Conservation (phyloP, 495 filamentous ascomycete species). For the Lichina pygmaea region DNA sequence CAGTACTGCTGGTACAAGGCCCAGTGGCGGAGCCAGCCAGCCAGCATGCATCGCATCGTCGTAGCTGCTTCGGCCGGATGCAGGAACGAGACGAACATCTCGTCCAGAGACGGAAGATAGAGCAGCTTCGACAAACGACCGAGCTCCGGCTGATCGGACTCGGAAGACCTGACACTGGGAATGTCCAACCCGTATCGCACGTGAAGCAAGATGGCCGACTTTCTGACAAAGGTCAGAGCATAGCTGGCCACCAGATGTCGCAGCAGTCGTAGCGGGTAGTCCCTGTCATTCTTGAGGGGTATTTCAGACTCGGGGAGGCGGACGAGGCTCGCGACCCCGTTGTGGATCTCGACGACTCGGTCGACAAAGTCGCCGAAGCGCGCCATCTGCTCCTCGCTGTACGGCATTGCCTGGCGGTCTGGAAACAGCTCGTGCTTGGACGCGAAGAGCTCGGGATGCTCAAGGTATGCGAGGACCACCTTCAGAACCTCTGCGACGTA, state of each 20-base stretch:
- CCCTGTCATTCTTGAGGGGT: background rate
- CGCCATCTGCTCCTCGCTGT: background rate
- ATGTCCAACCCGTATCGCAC: constrained; percentile 77
- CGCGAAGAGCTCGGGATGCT: background rate
- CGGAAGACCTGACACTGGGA: constrained; percentile 38
- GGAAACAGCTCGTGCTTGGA: background rate
- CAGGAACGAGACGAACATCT: constrained; percentile 33
- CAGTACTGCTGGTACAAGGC: constrained; percentile 4
- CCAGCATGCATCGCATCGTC: constrained; percentile 23
- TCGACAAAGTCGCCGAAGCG: constrained; percentile 1
- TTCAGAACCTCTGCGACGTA: constrained; percentile 82
- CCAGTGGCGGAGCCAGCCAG: constrained; percentile 57
- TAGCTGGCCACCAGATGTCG: constrained; percentile 42
- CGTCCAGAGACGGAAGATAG: constrained; percentile 49
- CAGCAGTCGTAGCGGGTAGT: constrained; percentile 14
- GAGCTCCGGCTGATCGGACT: constrained; percentile 47
- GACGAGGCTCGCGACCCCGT: background rate
- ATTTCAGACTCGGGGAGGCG: background rate
- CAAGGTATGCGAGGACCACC: constrained; percentile 16
- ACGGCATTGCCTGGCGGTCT: background rate
- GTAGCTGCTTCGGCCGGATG: constrained; percentile 4
- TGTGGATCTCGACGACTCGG: background rate
- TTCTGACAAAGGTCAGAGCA: constrained; percentile 71
- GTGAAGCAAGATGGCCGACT: constrained; percentile 56
- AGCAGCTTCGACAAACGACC: constrained; percentile 51